Evolutionary conservation across 192 early-diverging fungal genomes (phyloP).

Genomic region (Phycomyces blakesleeanus): DNA sequence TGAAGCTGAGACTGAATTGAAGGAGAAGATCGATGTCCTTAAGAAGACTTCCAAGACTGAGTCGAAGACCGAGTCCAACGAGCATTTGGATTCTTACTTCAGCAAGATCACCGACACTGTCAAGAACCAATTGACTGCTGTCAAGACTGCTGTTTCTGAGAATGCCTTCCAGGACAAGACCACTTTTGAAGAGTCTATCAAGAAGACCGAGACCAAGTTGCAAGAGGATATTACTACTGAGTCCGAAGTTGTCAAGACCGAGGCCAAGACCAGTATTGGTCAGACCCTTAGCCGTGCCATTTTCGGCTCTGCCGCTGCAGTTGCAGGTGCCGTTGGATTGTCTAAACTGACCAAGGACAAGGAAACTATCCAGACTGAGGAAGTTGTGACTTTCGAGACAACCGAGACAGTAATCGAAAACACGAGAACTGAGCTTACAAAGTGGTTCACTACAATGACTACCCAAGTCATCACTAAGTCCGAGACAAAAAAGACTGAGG

Average conservation of each 20-base stretch:
- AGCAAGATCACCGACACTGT: constrained; percentile 1
- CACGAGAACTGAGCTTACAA: background rate
- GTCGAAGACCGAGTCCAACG: background rate
- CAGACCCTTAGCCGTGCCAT: background rate
- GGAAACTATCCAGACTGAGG: background rate
- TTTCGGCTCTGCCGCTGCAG: constrained; percentile 13
- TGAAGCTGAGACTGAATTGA: constrained; percentile 14
- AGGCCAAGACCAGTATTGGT: background rate
- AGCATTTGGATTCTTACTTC: constrained; percentile 12
- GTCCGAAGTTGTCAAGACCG: constrained; percentile 6
- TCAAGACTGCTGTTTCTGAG: constrained; percentile 2
- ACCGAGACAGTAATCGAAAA: constrained; percentile 6
- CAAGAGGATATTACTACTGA: constrained; percentile 5
- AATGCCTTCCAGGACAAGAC: background rate
- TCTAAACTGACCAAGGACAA: background rate
- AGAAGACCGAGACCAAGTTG: constrained; percentile 1
- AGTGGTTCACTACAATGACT: background rate
- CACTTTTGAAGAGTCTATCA: background rate
- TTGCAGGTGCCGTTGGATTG: constrained; percentile 4
- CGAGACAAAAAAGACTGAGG: background rate
- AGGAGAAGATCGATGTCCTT: constrained; percentile 3
- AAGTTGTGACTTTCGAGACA: background rate
- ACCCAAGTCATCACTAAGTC: background rate
- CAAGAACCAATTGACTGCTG: background rate
- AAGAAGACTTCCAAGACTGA: background rate